Conservation (phyloP, 257 asterid genomes). For the Ligustrum vulgare region DNA sequence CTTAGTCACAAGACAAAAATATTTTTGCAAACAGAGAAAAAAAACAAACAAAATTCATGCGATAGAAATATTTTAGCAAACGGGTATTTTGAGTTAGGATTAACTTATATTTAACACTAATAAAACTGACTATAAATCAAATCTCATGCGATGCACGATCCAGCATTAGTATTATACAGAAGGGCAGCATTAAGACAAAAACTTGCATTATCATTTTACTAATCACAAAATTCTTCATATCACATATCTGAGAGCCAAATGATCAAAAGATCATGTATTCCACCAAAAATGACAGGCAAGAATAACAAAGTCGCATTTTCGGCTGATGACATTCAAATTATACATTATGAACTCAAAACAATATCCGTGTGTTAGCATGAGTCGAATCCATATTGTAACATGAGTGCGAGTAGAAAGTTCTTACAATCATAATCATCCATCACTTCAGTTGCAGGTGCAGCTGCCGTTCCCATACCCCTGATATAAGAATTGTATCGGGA, state of each 20-base stretch:
- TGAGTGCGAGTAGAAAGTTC: background rate
- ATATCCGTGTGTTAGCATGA: conserved; percentile 19
- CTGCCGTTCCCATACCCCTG: background rate
- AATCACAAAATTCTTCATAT: conserved; percentile 3
- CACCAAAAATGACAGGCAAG: conserved; percentile 15
- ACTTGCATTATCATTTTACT: conserved; percentile 15
- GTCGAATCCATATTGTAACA: conserved; percentile 6
- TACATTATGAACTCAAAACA: conserved; percentile 25
- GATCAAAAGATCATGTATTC: conserved; percentile 13
- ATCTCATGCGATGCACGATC: too few relatives aligned
- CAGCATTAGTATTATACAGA: too few relatives aligned
- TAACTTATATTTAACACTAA: too few relatives aligned
- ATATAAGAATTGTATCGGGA: background rate
- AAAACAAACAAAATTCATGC: too few relatives aligned
- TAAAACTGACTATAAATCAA: too few relatives aligned
- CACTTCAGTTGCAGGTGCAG: conserved; percentile 12
- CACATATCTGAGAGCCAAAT: conserved; percentile 9
- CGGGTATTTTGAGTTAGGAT: too few relatives aligned
- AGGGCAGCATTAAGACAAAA: background rate
- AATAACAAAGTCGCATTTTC: conserved; percentile 27
- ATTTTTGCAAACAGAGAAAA: too few relatives aligned
- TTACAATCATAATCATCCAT: background rate
- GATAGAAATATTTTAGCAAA: too few relatives aligned
- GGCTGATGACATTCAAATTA: conserved; percentile 21
- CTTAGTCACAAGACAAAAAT: too few relatives aligned